Evolutionary conservation across 202 grass and related monocot species (phyloP), one percentile per base, ranked within the genome.

Genomic region (Schoenoplectus triqueter): DNA sequence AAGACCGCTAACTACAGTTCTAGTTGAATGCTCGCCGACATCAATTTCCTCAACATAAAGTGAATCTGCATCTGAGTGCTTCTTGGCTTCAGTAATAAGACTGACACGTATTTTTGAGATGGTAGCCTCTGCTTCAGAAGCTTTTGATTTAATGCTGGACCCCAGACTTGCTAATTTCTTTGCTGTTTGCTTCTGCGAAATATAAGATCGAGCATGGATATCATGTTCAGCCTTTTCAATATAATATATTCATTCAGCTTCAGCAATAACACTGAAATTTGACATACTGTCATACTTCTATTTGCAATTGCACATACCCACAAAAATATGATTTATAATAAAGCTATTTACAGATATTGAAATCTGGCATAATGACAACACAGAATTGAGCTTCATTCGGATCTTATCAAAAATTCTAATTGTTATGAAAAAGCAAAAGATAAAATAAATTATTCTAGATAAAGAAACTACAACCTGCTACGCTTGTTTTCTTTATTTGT

Each of bases 41-140:
- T 95, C 93, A 15, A 98, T 98, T 92, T 95, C 95, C 86, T 95
- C 95, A 11, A 98, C 90, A 11, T 98, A 98, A 84, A 98, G 93
- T 45, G 95, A 95, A 93, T 95, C 93, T 6, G 96, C 96, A 85
- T 95, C 96, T 57, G 88, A 90, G 84, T 95, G 95, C 80, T 98
- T 98, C 84, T 94, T 87, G 86, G 80, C 91, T 90, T 98, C 93
- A 66, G 49, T 94, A 22, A 98, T 94, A 69, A 95, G 88, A 31
- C 93, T 91, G 64, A 98, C 95, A 47, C 95, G 84, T 73, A 98
- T 92, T 83, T 90, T 98, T 66, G 93, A 88, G 72, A 99, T 78
- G 0, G 85, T 68, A 77, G 92, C 19, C 15, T 94, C 93, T 44
- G 77, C 84, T 31, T 87, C 93, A 91, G 90, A 18, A 65, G 80